Evolutionary conservation across 2,329 filamentous ascomycete genomes (phyloP).

Genomic region (Aspergillus alliaceus): DNA sequence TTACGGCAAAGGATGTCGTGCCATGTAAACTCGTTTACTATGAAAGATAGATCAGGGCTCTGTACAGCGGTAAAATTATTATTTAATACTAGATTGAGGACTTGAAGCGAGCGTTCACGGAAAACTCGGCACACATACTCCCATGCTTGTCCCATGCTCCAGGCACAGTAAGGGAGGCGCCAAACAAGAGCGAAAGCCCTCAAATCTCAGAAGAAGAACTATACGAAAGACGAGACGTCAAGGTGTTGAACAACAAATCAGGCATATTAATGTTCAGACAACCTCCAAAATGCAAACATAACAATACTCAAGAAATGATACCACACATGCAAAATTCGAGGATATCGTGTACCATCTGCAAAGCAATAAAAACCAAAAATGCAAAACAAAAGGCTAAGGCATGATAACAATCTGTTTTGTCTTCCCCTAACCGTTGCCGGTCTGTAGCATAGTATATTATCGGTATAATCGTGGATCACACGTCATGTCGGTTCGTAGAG

Average conservation of each 20-base stretch:
- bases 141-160: no score
- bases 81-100: no score
- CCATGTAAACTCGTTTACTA: no score
- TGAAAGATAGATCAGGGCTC: no score
- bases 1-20: no score
- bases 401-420: slow-evolving; percentile 7
- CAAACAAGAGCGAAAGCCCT: not conserved
- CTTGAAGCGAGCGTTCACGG: no score
- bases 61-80: no score
- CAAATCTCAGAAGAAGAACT: no score
- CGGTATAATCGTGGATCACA: not conserved
- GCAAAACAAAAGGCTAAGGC: slow-evolving; percentile 2
- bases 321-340: not conserved
- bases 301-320: not conserved
- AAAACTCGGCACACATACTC: no score
- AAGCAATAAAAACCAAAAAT: slow-evolving; percentile 3
- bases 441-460: not conserved
- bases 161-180: no score
- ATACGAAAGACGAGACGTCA: not conserved
- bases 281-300: slow-evolving; percentile 7
- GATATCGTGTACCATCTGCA: not conserved
- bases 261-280: slow-evolving; percentile 17
- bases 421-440: not conserved
- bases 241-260: slow-evolving; percentile 9
- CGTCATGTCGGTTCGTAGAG: not conserved